Conservation (phyloP, 495 filamentous ascomycete genomes). For the Penicillium verhagenii region DNA sequence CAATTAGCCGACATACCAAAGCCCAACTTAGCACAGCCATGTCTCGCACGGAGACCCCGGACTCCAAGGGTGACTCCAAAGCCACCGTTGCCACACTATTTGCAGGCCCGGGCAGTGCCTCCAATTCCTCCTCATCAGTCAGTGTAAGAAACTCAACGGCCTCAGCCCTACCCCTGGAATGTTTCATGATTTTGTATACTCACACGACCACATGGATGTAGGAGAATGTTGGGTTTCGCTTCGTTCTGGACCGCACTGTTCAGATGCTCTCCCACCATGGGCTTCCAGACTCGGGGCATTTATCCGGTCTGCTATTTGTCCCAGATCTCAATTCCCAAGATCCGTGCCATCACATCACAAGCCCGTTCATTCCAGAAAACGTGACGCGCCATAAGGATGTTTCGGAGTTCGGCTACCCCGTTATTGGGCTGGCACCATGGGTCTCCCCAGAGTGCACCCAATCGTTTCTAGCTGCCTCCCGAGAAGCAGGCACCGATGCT, state of each 20-base stretch:
- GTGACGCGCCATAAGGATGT: conserved; percentile 70
- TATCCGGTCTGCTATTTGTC: conserved; percentile 79
- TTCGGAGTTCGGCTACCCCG: conserved; percentile 48
- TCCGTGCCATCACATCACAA: conserved; percentile 58
- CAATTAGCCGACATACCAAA: background rate
- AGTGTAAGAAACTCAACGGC: conserved; percentile 28
- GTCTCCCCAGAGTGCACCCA: conserved; percentile 64
- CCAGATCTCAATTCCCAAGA: conserved; percentile 59
- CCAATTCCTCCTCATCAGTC: conserved; percentile 33
- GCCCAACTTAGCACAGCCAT: conserved; percentile 5
- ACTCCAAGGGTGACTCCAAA: conserved; percentile 25
- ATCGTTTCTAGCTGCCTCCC: conserved; percentile 65
- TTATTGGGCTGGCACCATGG: conserved; percentile 92
- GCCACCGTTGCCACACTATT: conserved; percentile 42
- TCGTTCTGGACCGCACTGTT: conserved; percentile 57
- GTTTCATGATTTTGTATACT: background rate
- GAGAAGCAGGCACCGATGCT: conserved; percentile 53
- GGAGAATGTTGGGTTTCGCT: conserved; percentile 64
- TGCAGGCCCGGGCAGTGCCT: conserved; percentile 36
- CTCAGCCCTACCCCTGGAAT: conserved; percentile 1
- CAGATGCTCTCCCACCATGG: conserved; percentile 68
- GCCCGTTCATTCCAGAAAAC: conserved; percentile 64
- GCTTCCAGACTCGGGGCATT: conserved; percentile 51
- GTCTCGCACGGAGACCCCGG: conserved; percentile 21
- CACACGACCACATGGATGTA: conserved; percentile 23